Base-by-base conservation (phyloP, 1,139 yeast species). In the Sugiyamaella japonica region DNA sequence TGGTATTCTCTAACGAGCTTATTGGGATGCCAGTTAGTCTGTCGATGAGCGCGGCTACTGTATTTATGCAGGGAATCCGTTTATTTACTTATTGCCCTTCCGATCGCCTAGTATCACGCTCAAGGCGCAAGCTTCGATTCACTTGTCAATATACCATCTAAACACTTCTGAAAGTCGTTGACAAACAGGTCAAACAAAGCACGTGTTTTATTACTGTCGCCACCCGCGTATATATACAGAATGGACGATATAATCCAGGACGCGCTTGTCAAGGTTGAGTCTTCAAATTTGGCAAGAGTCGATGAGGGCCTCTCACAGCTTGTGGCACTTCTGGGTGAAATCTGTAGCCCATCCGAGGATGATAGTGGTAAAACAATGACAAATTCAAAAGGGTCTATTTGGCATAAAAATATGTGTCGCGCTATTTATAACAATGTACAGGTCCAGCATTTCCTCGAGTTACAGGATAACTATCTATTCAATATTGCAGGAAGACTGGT, bases 401-500 rank as follows among this genome's bases (percentile, higher is more conserved):
- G 55, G 20, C 42, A 42, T 10, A 42, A 52, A 39, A 49, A 44
- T 31, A 39, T 54, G 12, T 54, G 56, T 39, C 17, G 56, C 17
- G 42, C 48, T n/a, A 28, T 59, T 12, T 39, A 40, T 28, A 56
- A 56, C 53, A 67, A 67, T 45, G 66, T 59, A 50, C 65, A 70
- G 12, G 68, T 80, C 54, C 71, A 72, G 1, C 72, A 74, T 51
- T 81, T 83, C 58, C 57, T 76, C 7, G 63, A 62, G n/a, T 68
- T 81, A 10, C 89, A 84, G 66, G 82, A 82, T 59, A 69, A 67
- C 43, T 77, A 80, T 65, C 75, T 75, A 55, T 78, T 70, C 63
- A 84, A 84, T 58, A 55, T 84, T 6, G 75, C 77, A 0, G 63
- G 70, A 13, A 69, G 74, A 37, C 63, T 82, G 51, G 62, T 77